A percentile compares a stretch with the other conserved stretches of the same genome.
phyloP scores from a whole-genome alignment of 2,329 filamentous ascomycete genomes.

The Elsinoe perseae region DNA sequence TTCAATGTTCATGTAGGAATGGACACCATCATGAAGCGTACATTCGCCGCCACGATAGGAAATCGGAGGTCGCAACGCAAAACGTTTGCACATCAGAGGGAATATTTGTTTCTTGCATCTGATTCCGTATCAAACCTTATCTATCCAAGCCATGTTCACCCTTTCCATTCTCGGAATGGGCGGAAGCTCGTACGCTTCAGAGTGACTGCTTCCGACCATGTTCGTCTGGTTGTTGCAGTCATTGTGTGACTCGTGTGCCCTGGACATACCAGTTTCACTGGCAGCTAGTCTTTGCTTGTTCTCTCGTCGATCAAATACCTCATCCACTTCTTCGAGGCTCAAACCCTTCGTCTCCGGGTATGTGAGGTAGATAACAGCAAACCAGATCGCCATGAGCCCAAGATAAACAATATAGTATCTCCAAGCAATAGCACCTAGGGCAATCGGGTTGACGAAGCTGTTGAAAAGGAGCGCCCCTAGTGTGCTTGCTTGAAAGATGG shows the following conservation, averaged over 20 bases:
- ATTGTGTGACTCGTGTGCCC: neutral
- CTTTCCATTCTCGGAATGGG: neutral
- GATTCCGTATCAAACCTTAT: neutral
- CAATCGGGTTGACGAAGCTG: constrained; percentile 35
- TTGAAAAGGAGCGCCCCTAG: constrained; percentile 26
- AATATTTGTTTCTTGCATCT: neutral
- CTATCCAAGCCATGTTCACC: neutral
- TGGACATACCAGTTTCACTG: neutral
- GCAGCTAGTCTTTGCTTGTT: neutral
- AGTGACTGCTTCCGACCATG: neutral
- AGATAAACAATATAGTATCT: constrained; percentile 29
- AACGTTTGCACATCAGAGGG: neutral
- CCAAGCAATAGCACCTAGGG: constrained; percentile 27
- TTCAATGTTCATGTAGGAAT: too few species aligned
- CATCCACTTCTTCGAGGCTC: constrained; percentile 39
- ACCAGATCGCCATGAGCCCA: constrained; percentile 24
- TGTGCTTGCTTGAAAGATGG: constrained; percentile 11
- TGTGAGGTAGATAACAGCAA: constrained; percentile 26
- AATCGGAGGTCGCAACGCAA: too few species aligned
- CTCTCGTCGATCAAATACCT: constrained; percentile 32
- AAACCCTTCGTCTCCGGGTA: constrained; percentile 27
- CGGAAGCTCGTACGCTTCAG: neutral
- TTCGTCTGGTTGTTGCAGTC: neutral
- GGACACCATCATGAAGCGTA: too few species aligned
- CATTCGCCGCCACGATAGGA: too few species aligned